Base-by-base conservation (phyloP, 1,139 yeast genomes). In the Hyphopichia burtonii region DNA sequence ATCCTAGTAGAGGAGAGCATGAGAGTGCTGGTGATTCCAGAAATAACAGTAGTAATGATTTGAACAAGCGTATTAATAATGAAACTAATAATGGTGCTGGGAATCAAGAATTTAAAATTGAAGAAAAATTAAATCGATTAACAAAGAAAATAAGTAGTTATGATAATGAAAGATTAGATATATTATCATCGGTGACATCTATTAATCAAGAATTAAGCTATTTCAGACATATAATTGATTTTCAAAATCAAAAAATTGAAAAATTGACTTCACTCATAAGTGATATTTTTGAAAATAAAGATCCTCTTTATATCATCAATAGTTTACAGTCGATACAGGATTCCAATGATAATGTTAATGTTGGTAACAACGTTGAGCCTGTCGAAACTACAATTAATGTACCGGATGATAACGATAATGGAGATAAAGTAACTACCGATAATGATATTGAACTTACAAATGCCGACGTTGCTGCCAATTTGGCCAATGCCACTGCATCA, bases 181-280 rank as follows among this genome's bases (percentile, higher is more conserved):
- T 38, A 10, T 8, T 32, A 14, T n/a, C 22, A 10, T 23, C 40
- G 5, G 18, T 38, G 2, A 27, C n/a, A 17, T 32, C 59, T 9
- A 50, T 67, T 15, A 55, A 53, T 41, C 66, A 66, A 41, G 75
- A 71, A 41, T 52, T 71, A 28, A 58, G 61, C 20, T 66, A 65
- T 46, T 54, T 72, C 34, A 63, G 72, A 39, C 71, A 65, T 37
- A 54, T 70, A 18, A 55, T 71, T 34, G 74, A 68, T 17, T 67
- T 59, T 50, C 76, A 71, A 48, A 64, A 62, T 50, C 55, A 54
- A 45, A 68, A 68, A 49, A 61, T 72, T 40, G 76, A 71, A 40
- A 70, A 70, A 52, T 56, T 71, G 44, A 60, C 72, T 27, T 49
- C 54, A 32, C 52, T 68, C 41, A 56, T 69, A 35, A 49, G 59